Base-by-base conservation (phyloP, 345 rosid genomes). In the Diplotaxis tenuifolia region DNA sequence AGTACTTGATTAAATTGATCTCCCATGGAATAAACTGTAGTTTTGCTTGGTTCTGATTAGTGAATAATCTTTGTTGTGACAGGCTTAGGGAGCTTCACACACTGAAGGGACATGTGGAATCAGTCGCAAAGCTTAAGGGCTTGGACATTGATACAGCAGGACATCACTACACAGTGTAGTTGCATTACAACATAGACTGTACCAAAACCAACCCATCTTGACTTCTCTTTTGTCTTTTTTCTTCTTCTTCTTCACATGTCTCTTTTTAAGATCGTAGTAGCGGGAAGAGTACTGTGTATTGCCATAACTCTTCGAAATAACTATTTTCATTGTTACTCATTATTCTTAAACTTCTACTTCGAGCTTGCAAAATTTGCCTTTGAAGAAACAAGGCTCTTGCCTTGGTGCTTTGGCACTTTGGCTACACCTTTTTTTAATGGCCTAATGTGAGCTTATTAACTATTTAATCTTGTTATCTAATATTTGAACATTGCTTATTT, bases 71-170 rank as follows among this genome's bases (percentile, higher is more conserved):
- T 61, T 77, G 28, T 45, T 71, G 52, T 25, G 54, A 75, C 65
- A 90, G 97, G 88, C 89, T 91, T 64, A 80, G 95, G 56, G 97
- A 91, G 87, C 88, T 91, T 59, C 91, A 83, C 73, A 91, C 97
- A 1, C 84, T 91, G 72, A 91, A 89, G 75, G 97, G 97, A 3
- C 97, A 87, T 21, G 97, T 88, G 1, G 97, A 91, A 82, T 91
- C 97, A 1, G 97, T 91, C 54, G 97, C 88, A 78, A 87, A 88
- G 85, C 88, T 91, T 56, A 88, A 89, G 82, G 97, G 95, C 29
- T 79, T 91, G 73, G 97, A 89, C 68, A 89, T 89, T 28, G 95
- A 91, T 42, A 87, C 95, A 3, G 88, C 87, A 74, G 88, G 87
- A 82, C 91, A 87, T 78, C 90, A 88, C 80, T 91, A 91, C 74